Conservation (phyloP, 345 rosid genomes). For the Erysimum cheiranthoides region DNA sequence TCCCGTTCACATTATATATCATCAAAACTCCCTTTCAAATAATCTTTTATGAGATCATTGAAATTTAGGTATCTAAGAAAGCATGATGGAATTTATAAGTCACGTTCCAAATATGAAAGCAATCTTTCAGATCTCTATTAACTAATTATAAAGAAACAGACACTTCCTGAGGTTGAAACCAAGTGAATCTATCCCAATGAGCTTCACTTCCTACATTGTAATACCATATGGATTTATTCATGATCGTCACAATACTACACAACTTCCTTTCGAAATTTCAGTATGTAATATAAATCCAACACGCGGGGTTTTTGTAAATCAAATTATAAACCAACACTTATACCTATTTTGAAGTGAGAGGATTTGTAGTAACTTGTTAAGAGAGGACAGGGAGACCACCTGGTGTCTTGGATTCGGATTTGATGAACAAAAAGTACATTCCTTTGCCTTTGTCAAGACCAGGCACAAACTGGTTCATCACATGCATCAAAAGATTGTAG, state of each 20-base stretch:
- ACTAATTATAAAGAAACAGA: too few species aligned
- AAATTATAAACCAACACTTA: too few species aligned
- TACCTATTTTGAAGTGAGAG: too few species aligned
- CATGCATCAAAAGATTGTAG: too few species aligned
- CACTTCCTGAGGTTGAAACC: conserved; percentile 84
- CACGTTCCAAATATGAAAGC: conserved; percentile 16
- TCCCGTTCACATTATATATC: too few species aligned
- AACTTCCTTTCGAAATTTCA: background rate
- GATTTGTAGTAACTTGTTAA: too few species aligned
- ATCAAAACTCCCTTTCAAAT: conserved; percentile 35
- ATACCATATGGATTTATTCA: background rate
- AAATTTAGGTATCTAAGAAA: conserved; percentile 25
- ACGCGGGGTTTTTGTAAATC: too few species aligned
- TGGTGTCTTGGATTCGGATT: too few species aligned
- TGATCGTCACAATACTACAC: background rate
- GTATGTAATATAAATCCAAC: background rate
- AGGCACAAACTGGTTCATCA: too few species aligned
- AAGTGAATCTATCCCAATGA: conserved; percentile 72
- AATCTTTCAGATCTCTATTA: conserved; percentile 23
- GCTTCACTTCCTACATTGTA: conserved; percentile 68
- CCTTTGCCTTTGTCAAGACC: too few species aligned
- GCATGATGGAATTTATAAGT: conserved; percentile 5
- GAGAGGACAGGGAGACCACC: too few species aligned
- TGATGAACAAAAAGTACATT: too few species aligned
- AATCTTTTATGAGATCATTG: conserved; percentile 12